Base-by-base conservation (phyloP, 2,329 filamentous ascomycete genomes). In the Curvularia hawaiiensis region DNA sequence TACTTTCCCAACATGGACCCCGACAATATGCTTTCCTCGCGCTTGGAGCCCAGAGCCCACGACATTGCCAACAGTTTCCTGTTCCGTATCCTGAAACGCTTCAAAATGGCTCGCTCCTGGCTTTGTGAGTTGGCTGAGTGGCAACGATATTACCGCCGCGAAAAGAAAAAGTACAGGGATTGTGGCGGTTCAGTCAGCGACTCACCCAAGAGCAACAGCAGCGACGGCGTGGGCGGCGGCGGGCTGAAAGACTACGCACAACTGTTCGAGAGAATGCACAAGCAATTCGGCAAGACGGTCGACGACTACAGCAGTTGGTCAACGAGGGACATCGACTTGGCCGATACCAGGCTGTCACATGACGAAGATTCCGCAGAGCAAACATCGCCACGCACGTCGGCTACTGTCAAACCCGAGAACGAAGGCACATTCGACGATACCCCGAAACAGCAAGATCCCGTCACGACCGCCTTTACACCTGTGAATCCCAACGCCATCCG, bases 1-100 rank as follows among this genome's bases (percentile, higher is more conserved):
- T 84, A 87, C 66, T 91, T 91, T 55, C 86, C 87, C 0, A 82
- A 84, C 56, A 90, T 91, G 86, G 89, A 91, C 64, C 79, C 78
- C 1, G 76, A 83, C 11, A 75, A 79, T 3, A 83, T 84, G 67
- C 83, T 90, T 65, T 56, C 60, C 24, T 63, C 63, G 5, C 57
- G 58, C 30, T 38, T 55, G 11, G 49, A 63, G 35, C 60, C 60
- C 1, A 63, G 57, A 52, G 65, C 61, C 14, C 64, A 64, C 56
- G 60, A 67, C 18, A 54, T 64, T 14, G 59, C 64, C 2, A 64
- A 62, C 22, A 44, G 61, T 3, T 61, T 66, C 16, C 49, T 69
- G 31, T 48, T 55, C 9, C 58, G 59, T 35, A 64, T 66, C 33
- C 30, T 52, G 2, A 47, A 31, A 18, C 66, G 65, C n/a, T 67